phyloP scores from a whole-genome alignment of 257 asterid genomes.

The Cruciata laevipes region DNA sequence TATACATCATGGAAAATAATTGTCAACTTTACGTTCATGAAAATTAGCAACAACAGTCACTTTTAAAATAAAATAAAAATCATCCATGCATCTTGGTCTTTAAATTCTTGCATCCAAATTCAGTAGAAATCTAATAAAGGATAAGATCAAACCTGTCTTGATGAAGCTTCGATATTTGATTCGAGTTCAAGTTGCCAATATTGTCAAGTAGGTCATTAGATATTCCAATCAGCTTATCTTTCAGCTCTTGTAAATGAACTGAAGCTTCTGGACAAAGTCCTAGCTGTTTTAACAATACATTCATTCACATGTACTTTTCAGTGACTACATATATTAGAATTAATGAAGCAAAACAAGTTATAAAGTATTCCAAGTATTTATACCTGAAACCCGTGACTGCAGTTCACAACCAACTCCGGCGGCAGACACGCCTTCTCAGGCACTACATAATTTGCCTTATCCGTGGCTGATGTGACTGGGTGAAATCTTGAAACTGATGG shows the following conservation, averaged over 20 bases:
- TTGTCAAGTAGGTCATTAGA: slow-evolving; percentile 88
- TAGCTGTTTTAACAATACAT: slow-evolving; percentile 46
- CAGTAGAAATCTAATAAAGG: not conserved
- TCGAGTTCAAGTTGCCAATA: slow-evolving; percentile 54
- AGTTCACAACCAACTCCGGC: slow-evolving; percentile 55
- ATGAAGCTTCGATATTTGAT: slow-evolving; percentile 65
- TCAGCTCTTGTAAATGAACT: slow-evolving; percentile 69
- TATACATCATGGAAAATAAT: slow-evolving; percentile 11
- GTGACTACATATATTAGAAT: slow-evolving; percentile 14
- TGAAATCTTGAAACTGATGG: slow-evolving; percentile 68
- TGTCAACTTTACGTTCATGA: not conserved
- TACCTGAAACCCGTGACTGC: slow-evolving; percentile 83
- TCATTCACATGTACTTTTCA: slow-evolving; percentile 20
- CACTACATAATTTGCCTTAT: slow-evolving; percentile 22
- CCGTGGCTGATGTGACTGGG: slow-evolving; percentile 45
- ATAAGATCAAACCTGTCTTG: slow-evolving; percentile 60
- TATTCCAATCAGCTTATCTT: slow-evolving; percentile 68
- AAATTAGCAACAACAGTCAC: not conserved
- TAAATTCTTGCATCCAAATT: not conserved
- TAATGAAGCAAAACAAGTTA: slow-evolving; percentile 13
- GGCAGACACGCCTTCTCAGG: slow-evolving; percentile 47
- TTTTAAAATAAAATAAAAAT: not conserved
- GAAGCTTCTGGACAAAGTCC: slow-evolving; percentile 83
- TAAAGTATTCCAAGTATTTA: slow-evolving; percentile 10
- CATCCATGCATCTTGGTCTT: not conserved